These are phyloP conservation scores for Pholiota molesta DNA, from an alignment of 768 basidiomycete species.

Conservation along the genomic window DNA sequence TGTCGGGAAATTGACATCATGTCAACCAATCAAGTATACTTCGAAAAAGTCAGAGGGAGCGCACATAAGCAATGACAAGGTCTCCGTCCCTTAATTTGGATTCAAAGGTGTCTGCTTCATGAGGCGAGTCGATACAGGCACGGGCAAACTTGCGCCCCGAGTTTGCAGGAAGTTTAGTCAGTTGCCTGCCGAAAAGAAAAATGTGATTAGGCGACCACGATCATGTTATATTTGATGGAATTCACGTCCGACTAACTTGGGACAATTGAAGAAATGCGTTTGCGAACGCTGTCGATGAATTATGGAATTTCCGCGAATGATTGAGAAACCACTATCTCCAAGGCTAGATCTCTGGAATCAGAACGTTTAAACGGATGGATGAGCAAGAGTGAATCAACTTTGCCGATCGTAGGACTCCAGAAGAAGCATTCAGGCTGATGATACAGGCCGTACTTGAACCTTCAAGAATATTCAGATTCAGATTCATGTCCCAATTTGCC, in stretches of 20 bases:
- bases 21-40: background rate
- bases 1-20: slow-evolving; percentile 18
- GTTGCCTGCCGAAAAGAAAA: slow-evolving; percentile 38
- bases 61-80: slow-evolving; percentile 52
- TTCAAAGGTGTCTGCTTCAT: slow-evolving; percentile 47
- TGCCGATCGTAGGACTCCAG: slow-evolving; percentile 73
- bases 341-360: slow-evolving; percentile 42
- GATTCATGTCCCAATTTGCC: background rate
- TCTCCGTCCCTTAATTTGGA: slow-evolving; percentile 53
- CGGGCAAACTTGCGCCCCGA: slow-evolving; percentile 43
- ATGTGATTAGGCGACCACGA: slow-evolving; percentile 12
- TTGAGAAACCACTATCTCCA: slow-evolving; percentile 79
- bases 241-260: slow-evolving; percentile 39
- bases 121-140: slow-evolving; percentile 57
- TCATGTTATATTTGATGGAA: slow-evolving; percentile 13
- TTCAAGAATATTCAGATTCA: slow-evolving; percentile 29
- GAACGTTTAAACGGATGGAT: slow-evolving; percentile 2
- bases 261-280: slow-evolving; percentile 61
- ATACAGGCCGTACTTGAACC: slow-evolving; percentile 88
- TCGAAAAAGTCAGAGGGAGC: slow-evolving; percentile 12
- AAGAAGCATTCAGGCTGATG: slow-evolving; percentile 72
- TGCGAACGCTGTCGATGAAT: slow-evolving; percentile 54
- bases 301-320: slow-evolving; percentile 69
- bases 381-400: slow-evolving; percentile 53
- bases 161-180: slow-evolving; percentile 55